Percentiles rank a stretch among this genome's conserved stretches.
Conservation (phyloP, 1,139 yeast genomes). For the Yamadazyma sp. region DNA sequence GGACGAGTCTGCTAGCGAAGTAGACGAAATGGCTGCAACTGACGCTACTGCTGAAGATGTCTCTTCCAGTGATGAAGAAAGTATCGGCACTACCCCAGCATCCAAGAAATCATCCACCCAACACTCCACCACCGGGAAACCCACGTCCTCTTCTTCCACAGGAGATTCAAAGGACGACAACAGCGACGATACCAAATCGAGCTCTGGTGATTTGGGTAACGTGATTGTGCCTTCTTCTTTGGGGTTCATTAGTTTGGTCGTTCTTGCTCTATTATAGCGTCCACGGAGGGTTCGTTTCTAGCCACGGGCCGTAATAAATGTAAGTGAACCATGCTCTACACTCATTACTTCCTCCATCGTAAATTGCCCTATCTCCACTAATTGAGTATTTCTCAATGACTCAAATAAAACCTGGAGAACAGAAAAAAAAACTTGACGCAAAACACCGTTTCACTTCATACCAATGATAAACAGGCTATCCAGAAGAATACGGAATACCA, state of each 20-base stretch:
- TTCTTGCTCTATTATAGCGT: constrained; percentile 1
- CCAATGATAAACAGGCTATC: constrained; percentile 10
- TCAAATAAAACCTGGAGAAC: not conserved
- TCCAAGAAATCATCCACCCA: too few species aligned
- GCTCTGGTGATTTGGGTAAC: not conserved
- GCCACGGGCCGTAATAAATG: too few species aligned
- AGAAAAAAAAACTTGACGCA: too few species aligned
- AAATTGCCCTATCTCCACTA: not conserved
- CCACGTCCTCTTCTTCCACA: not conserved
- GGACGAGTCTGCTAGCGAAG: not conserved
- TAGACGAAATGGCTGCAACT: not conserved
- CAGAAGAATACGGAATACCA: constrained; percentile 7
- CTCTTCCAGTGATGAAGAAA: too few species aligned
- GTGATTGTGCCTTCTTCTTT: constrained; percentile 5
- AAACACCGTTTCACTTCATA: not conserved
- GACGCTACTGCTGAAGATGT: not conserved
- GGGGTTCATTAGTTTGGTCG: constrained; percentile 4
- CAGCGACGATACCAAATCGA: not conserved
- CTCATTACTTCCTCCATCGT: not conserved
- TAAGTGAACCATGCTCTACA: too few species aligned
- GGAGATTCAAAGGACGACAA: not conserved
- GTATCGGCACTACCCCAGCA: too few species aligned
- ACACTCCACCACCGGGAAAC: too few species aligned
- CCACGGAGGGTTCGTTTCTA: too few species aligned
- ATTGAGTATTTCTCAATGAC: not conserved